phyloP scores from a whole-genome alignment of 257 asterid species.

The Osmanthus fragrans region DNA sequence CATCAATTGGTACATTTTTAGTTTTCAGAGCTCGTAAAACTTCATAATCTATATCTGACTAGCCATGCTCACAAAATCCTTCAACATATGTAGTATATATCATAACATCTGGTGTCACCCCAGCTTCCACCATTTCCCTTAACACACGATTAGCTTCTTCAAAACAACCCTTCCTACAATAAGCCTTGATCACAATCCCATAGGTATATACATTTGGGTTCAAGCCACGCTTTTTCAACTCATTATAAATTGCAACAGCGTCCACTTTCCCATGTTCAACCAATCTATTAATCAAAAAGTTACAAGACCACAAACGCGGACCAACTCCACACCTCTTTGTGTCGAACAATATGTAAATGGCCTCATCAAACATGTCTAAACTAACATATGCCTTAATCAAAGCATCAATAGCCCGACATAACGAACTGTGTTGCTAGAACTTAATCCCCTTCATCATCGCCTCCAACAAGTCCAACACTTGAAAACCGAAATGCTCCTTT shows the following conservation, averaged over 20 bases:
- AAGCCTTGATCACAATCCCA: constrained; percentile 68
- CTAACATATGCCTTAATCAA: constrained; percentile 59
- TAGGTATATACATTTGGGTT: constrained; percentile 74
- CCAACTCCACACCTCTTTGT: constrained; percentile 50
- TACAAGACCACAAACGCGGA: constrained; percentile 55
- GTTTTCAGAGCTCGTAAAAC: constrained; percentile 38
- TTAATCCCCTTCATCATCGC: constrained; percentile 55
- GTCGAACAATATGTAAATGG: constrained; percentile 45
- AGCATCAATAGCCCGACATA: constrained; percentile 56
- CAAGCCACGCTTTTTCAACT: constrained; percentile 48
- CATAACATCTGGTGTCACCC: constrained; percentile 53
- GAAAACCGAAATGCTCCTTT: constrained; percentile 45
- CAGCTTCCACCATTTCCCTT: constrained; percentile 62
- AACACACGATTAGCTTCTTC: constrained; percentile 56
- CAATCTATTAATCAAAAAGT: constrained; percentile 65
- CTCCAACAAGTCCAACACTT: constrained; percentile 56
- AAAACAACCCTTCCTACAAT: constrained; percentile 47
- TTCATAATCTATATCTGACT: constrained; percentile 43
- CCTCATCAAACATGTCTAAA: constrained; percentile 74
- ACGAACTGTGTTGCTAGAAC: constrained; percentile 41
- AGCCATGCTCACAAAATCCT: constrained; percentile 62
- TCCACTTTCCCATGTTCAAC: constrained; percentile 55
- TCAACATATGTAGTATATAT: constrained; percentile 49
- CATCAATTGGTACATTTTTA: constrained; percentile 36
- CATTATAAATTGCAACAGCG: constrained; percentile 56